Evolutionary conservation across 2,329 filamentous ascomycete species (phyloP).

Genomic region (Pleomassaria siparia): DNA sequence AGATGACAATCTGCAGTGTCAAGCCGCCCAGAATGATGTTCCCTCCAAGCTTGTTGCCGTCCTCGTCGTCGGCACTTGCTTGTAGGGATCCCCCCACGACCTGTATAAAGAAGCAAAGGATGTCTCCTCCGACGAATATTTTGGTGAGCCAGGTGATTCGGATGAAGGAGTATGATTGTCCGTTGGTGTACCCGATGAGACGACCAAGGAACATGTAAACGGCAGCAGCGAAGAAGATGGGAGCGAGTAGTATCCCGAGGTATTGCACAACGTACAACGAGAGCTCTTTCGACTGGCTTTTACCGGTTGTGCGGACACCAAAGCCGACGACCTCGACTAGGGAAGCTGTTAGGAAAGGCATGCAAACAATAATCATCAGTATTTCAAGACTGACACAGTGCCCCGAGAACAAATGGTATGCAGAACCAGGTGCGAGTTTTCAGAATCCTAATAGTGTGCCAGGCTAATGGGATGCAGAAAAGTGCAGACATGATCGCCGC

Average conservation of each 20-base stretch:
- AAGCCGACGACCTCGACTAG: slow-evolving; percentile 43
- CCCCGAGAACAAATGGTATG: slow-evolving; percentile 50
- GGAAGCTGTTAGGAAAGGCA: slow-evolving; percentile 11
- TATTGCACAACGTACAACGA: slow-evolving; percentile 42
- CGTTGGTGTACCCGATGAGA: slow-evolving; percentile 39
- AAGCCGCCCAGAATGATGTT: slow-evolving; percentile 56
- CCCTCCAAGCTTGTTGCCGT: slow-evolving; percentile 38
- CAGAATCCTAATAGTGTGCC: slow-evolving; percentile 47
- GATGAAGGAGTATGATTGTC: slow-evolving; percentile 44
- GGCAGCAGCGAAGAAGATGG: slow-evolving; percentile 46
- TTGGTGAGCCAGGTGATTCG: slow-evolving; percentile 49
- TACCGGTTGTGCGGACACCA: slow-evolving; percentile 29
- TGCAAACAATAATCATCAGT: slow-evolving; percentile 35
- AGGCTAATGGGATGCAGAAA: slow-evolving; percentile 50
- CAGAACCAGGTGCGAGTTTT: slow-evolving; percentile 52
- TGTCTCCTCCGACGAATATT: slow-evolving; percentile 55
- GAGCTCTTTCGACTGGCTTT: slow-evolving; percentile 29
- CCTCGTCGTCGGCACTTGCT: slow-evolving; percentile 12
- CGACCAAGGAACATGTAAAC: slow-evolving; percentile 47
- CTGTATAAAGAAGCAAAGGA: slow-evolving; percentile 55
- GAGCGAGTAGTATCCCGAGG: slow-evolving; percentile 42
- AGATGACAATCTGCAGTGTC: slow-evolving; percentile 56
- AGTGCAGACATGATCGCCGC: slow-evolving; percentile 43
- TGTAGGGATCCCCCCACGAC: slow-evolving; percentile 46
- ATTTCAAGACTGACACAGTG: slow-evolving; percentile 46